These are phyloP conservation scores for Fusarium pseudoanthophilum DNA, from an alignment of 2,329 filamentous ascomycete genomes.

Conservation along the genomic window DNA sequence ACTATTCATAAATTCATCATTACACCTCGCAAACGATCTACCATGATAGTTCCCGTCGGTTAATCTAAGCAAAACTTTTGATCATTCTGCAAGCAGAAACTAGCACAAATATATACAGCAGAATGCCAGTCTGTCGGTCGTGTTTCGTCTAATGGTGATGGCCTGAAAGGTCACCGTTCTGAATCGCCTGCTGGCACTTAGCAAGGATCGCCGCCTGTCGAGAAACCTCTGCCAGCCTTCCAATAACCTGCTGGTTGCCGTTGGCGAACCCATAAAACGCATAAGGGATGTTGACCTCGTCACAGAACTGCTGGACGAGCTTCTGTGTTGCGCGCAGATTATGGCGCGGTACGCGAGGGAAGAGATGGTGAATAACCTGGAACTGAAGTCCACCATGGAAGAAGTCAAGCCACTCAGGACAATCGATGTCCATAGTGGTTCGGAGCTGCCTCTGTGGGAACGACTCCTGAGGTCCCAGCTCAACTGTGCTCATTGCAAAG, in stretches of 20 bases:
- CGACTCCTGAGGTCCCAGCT: slow-evolving; percentile 84
- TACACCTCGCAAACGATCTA: slow-evolving; percentile 5
- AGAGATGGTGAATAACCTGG: slow-evolving; percentile 88
- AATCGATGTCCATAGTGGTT: slow-evolving; percentile 94
- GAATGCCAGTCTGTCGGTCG: background rate
- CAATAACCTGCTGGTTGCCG: slow-evolving; percentile 83
- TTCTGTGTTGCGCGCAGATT: slow-evolving; percentile 81
- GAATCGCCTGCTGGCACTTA: slow-evolving; percentile 73
- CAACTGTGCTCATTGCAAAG: slow-evolving; percentile 92
- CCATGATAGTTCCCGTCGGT: background rate
- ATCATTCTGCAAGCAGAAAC: background rate
- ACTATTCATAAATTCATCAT: slow-evolving; percentile 16
- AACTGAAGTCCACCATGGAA: slow-evolving; percentile 91
- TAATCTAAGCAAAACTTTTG: slow-evolving; percentile 3
- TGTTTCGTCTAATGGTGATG: slow-evolving; percentile 26
- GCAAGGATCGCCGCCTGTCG: slow-evolving; percentile 81
- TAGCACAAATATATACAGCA: slow-evolving; percentile 24
- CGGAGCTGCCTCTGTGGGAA: slow-evolving; percentile 92
- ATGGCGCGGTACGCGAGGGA: slow-evolving; percentile 84
- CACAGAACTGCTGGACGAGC: slow-evolving; percentile 82
- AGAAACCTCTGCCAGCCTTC: slow-evolving; percentile 79
- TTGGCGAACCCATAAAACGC: slow-evolving; percentile 86
- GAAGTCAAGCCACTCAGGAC: slow-evolving; percentile 87
- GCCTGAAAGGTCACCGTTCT: slow-evolving; percentile 45
- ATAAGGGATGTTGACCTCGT: slow-evolving; percentile 85